Evolutionary conservation across 2,329 filamentous ascomycete species (phyloP).

Genomic region (Ceratocystis alfenasii): DNA sequence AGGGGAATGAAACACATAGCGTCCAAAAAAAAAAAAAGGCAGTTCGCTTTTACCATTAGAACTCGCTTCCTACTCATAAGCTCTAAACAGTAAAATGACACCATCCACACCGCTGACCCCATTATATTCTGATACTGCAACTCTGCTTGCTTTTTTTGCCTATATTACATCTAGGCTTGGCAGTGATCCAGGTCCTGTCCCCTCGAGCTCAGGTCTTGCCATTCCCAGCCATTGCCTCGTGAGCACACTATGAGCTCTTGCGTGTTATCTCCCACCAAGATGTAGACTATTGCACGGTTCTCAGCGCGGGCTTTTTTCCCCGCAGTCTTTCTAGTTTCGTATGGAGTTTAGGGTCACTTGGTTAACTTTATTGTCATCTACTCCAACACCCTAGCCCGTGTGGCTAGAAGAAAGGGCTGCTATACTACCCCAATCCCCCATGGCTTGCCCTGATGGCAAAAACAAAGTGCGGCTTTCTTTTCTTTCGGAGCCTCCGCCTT

Average conservation of each 20-base stretch:
- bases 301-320: not conserved
- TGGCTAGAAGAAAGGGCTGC: not conserved
- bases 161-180: not conserved
- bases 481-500: constrained; percentile 5
- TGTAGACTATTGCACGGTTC: not conserved
- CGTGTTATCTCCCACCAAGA: not conserved
- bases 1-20: constrained; percentile 6
- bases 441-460: not conserved
- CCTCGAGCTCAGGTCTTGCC: not conserved
- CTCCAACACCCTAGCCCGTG: not conserved
- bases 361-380: not conserved
- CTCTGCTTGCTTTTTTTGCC: not conserved
- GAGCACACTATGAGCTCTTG: not conserved
- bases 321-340: not conserved
- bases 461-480: not conserved
- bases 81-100: not conserved
- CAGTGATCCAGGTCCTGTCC: not conserved
- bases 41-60: not conserved
- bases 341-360: not conserved
- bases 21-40: not conserved
- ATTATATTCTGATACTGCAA: not conserved
- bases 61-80: not conserved
- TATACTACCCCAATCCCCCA: not conserved
- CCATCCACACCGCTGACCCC: too few relatives aligned
- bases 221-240: not conserved